Conservation (phyloP, 495 filamentous ascomycete genomes). For the Penicillium longicatenatum region DNA sequence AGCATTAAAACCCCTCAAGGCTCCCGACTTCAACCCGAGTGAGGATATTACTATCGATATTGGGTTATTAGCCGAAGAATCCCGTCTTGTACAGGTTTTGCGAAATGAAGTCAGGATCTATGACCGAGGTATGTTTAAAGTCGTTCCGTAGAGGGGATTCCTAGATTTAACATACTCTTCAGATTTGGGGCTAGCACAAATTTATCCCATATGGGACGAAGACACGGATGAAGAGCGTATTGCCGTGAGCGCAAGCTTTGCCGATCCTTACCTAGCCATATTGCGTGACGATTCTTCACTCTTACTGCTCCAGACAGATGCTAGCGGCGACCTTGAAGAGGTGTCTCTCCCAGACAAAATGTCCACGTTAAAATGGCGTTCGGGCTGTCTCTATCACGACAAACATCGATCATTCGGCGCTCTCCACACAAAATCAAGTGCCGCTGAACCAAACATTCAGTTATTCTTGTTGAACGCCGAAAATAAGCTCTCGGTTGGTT, state of each 20-base stretch:
- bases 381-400: conserved; percentile 78
- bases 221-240: conserved; percentile 76
- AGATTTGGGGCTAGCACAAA: conserved; percentile 86
- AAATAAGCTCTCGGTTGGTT: conserved; percentile 72
- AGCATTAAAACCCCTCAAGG: conserved; percentile 36
- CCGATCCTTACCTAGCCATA: conserved; percentile 85
- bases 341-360: conserved; percentile 60
- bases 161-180: not conserved
- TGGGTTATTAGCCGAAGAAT: conserved; percentile 70
- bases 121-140: conserved; percentile 68
- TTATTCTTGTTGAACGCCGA: conserved; percentile 72
- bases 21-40: conserved; percentile 84
- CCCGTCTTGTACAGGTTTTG: conserved; percentile 80
- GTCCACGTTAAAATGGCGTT: conserved; percentile 68
- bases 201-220: conserved; percentile 87
- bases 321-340: conserved; percentile 83
- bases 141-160: not conserved
- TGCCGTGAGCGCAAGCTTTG: conserved; percentile 78
- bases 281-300: conserved; percentile 79
- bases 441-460: conserved; percentile 53
- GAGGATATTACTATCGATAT: conserved; percentile 81
- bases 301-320: conserved; percentile 73
- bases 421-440: conserved; percentile 40
- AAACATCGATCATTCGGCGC: conserved; percentile 55
- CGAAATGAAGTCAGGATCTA: conserved; percentile 83